These are phyloP conservation scores for Sphenostylis stenocarpa DNA, from an alignment of 306 rosid genomes.

Conservation along the genomic window DNA sequence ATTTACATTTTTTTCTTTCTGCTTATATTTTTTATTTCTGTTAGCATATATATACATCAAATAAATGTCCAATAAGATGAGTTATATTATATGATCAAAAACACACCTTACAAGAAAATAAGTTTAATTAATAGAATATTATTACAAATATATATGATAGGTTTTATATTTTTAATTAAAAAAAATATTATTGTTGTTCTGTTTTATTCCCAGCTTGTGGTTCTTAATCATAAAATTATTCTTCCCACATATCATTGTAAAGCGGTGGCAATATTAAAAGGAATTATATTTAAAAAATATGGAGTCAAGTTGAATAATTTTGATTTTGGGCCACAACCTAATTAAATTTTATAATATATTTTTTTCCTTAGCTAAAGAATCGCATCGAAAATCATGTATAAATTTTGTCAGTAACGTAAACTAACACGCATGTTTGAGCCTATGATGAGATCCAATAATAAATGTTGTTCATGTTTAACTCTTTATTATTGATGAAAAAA, in stretches of 20 bases:
- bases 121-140: no score
- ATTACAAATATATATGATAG: neutral
- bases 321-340: neutral
- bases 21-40: neutral
- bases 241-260: neutral
- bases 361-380: no score
- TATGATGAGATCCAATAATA: constrained; percentile 28
- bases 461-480: neutral
- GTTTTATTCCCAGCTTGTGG: constrained; percentile 9
- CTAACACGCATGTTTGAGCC: neutral
- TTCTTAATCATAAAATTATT: neutral
- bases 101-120: neutral
- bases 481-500: neutral
- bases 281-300: neutral
- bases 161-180: neutral
- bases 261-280: neutral
- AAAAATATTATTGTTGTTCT: neutral
- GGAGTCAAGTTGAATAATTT: constrained; percentile 9
- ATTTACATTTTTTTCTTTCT: neutral
- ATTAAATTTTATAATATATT: neutral
- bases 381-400: no score
- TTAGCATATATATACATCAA: neutral
- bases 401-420: neutral
- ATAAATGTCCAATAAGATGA: neutral
- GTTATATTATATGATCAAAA: neutral